Percentiles rank a stretch among this genome's conserved stretches.
These are phyloP conservation scores for Wickerhamomyces ciferrii DNA, from an alignment of 805 yeast genomes.

Conservation along the genomic window DNA sequence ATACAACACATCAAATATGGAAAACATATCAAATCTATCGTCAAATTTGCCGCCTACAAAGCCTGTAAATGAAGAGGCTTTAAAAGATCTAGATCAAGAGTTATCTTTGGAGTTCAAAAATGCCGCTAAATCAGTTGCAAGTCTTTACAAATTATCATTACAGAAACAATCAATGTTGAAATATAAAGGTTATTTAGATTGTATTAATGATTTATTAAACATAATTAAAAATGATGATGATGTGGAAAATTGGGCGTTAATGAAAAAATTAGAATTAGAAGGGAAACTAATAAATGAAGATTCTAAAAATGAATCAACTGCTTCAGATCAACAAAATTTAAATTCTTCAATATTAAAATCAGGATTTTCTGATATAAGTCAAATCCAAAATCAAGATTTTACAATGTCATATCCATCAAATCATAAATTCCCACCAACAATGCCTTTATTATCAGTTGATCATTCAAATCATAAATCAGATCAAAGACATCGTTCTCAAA, in stretches of 20 bases:
- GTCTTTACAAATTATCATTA: constrained; percentile 54
- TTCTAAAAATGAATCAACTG: not conserved
- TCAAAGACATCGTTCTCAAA: not conserved
- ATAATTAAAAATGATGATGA: constrained; percentile 34
- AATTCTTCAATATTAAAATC: not conserved
- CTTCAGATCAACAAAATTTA: not conserved
- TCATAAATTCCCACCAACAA: constrained; percentile 17
- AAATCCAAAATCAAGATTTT: constrained; percentile 14
- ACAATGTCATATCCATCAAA: constrained; percentile 7
- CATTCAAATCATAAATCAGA: not conserved
- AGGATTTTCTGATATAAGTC: not conserved
- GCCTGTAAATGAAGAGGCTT: constrained; percentile 41
- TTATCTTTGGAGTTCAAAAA: constrained; percentile 60
- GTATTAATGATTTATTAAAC: constrained; percentile 50
- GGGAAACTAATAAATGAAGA: constrained; percentile 5
- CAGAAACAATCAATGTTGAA: constrained; percentile 39
- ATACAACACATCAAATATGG: constrained; percentile 34
- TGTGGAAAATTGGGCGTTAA: constrained; percentile 47
- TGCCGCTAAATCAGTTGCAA: constrained; percentile 69
- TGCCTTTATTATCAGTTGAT: constrained; percentile 11
- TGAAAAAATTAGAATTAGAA: constrained; percentile 38
- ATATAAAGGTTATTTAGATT: constrained; percentile 56
- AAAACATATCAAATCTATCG: constrained; percentile 52
- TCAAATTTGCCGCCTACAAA: constrained; percentile 47
- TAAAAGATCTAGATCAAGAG: constrained; percentile 43